Base-by-base conservation (phyloP, 2,329 filamentous ascomycete genomes). In the Colletotrichum costaricense region DNA sequence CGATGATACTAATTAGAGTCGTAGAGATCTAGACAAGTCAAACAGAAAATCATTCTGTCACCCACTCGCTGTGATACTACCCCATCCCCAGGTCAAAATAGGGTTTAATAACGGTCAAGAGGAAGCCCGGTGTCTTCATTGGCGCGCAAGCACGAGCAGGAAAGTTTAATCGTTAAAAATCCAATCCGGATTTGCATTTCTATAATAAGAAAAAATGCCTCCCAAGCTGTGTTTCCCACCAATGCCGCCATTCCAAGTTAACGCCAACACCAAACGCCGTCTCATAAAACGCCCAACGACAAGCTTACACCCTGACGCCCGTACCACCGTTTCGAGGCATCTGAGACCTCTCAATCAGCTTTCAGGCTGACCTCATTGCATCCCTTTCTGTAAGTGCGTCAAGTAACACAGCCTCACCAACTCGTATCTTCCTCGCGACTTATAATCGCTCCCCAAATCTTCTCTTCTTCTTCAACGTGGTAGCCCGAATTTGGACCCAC, bases 401-500 rank as follows among this genome's bases (percentile, higher is more conserved):
- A 19, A 19, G 16, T 1, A 7, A 19, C 16, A 19, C 38, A 6
- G n/a, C 1, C 12, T 84, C 82, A 74, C 82, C 84, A 86, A 46
- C 84, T 84, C 24, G 82, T 79, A 67, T 85, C 82, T 26, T 83
- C 80, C 16, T 84, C 82, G 33, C 84, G 81, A 42, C 84, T 78
- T 74, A 87, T 75, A 63, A 84, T 85, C 4, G 84, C 80, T 4
- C 86, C 86, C 63, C 82, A 81, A 7, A 88, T 79, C 59, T 83
- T 81, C 75, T 87, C 84, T 4, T 80, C 78, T 52, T 83, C 82
- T n/a, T 84, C 82, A 4, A 82, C 84, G 56, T 82, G 79, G 66
- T 86, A 88, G 67, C 78, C 81, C 35, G 86, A 88, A 58, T 82
- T 78, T 49, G 82, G 79, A 57, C 86, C 86, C 49, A 88, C 83